Base-by-base conservation (phyloP, 805 yeast genomes). In the Starmera amethionina region DNA sequence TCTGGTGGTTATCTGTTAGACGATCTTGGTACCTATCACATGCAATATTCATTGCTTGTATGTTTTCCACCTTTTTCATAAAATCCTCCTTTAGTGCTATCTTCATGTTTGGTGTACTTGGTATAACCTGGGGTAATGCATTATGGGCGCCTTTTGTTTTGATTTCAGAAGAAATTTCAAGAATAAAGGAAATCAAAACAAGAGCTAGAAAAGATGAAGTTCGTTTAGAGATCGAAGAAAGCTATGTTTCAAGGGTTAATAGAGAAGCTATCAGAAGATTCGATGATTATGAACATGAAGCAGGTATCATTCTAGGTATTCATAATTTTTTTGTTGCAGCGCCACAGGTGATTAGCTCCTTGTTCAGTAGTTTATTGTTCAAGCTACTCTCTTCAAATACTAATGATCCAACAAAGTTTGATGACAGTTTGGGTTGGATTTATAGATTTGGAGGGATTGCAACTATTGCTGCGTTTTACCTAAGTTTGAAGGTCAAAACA, bases 121-220 rank as follows among this genome's bases (percentile, higher is more conserved):
- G 84, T 3, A 59, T 77, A 16, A 70, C 82, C 0, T 78, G 84
- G 84, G 82, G 83, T 1, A 65, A 65, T 43, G 78, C 82, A 0
- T 63, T 75, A 14, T 78, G 84, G 84, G 77, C 79, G 3, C 84
- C 84, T 7, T 78, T 76, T 54, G 77, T 76, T 1, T 50, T 78
- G 32, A 75, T 78, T 10, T 72, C 80, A 30, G 79, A 75, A 48
- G 80, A 75, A 45, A 63, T 73, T 14, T 63, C 77, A 28, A 56
- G 77, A 40, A 70, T 74, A 28, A 72, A 70, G 44, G 75, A 69
- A 46, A 62, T 68, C 27, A 71, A 70, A 42, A 58, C 67, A 0
- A 43, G 42, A 5, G 40, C 50, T n/a, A 54, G 50, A 6, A 34
- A 41, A 34, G 31, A 33, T n/a, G 15, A 8, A 5, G 31, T 30